Conservation (phyloP, 2,329 filamentous ascomycete genomes). For the Pseudogymnoascus sp. region DNA sequence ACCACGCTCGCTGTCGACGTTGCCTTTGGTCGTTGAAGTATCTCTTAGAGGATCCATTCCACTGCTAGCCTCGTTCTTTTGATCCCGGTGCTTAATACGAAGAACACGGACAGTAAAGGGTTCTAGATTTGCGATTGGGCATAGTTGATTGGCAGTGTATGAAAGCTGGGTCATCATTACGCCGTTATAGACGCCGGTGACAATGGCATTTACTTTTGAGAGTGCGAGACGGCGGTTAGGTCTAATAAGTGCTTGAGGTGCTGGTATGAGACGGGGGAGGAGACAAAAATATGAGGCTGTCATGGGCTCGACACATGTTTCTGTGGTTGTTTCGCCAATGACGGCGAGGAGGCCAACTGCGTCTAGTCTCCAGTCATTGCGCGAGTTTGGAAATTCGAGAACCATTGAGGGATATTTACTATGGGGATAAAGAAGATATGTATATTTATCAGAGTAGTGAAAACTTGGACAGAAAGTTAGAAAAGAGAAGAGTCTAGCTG, state of each 20-base stretch:
- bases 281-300: slow-evolving; percentile 47
- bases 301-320: slow-evolving; percentile 46
- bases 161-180: slow-evolving; percentile 44
- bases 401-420: not conserved
- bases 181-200: slow-evolving; percentile 48
- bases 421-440: not conserved
- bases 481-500: not conserved
- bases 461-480: not conserved
- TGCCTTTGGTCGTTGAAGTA: not conserved
- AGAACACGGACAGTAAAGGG: slow-evolving; percentile 41
- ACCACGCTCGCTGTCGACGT: not conserved
- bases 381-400: slow-evolving; percentile 20
- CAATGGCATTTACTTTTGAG: slow-evolving; percentile 43
- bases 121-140: slow-evolving; percentile 39
- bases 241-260: slow-evolving; percentile 49
- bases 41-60: not conserved
- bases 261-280: slow-evolving; percentile 49
- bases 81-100: slow-evolving; percentile 30
- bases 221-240: slow-evolving; percentile 44
- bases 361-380: slow-evolving; percentile 39
- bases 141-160: slow-evolving; percentile 51
- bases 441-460: not conserved
- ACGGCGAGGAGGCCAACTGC: slow-evolving; percentile 52
- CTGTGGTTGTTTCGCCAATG: slow-evolving; percentile 49
- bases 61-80: no score